Evolutionary conservation across 1,139 yeast species (phyloP), one percentile per base, ranked within the genome.

Genomic region (Yamadazyma membranifaciens): DNA sequence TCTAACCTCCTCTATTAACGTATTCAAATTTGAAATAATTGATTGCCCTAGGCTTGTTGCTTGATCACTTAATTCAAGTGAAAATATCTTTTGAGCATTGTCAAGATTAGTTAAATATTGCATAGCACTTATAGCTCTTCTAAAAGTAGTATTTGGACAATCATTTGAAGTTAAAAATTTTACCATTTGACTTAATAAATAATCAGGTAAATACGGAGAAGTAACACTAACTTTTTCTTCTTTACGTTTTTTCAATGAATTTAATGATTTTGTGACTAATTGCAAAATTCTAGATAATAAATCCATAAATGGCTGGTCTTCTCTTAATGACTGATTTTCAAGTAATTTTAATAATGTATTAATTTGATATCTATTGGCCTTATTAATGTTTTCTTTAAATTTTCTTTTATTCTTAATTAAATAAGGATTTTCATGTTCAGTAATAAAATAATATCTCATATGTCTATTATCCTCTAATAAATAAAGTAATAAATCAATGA

Each of bases 61-160:
- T 47, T 75, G 77, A 17, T 73, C 73, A 0, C 91, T 79, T 34
- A 89, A 68, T 49, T 87, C 94, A 22, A 65, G 57, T 0, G 92
- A 83, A 55, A 89, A 87, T 1, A 82, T 73, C 36, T 73, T 69
- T 49, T 79, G 81, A 3, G 88, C 83, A 42, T 80, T 78, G 2
- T 78, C 73, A 30, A 88, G 65, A 14, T 73, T 34, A 0, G 88
- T 78, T 42, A 91, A 61, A 55, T 87, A 83, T 52, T 86, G 94
- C 83, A 91, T 87, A 1, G 91, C 81, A 46, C 87, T 80, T 38
- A 91, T 73, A 0, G 94, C 83, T 57, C 91, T 86, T 53, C 89
- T 88, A 63, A 89, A 89, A 0, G 95, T 89, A 33, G 84, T 78
- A 49, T 88, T 84, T 22, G 91, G 82, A 58, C 97, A 88, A 44